These are phyloP conservation scores for Gigaspora rosea DNA, from an alignment of 192 early-diverging fungal genomes.

Conservation along the genomic window DNA sequence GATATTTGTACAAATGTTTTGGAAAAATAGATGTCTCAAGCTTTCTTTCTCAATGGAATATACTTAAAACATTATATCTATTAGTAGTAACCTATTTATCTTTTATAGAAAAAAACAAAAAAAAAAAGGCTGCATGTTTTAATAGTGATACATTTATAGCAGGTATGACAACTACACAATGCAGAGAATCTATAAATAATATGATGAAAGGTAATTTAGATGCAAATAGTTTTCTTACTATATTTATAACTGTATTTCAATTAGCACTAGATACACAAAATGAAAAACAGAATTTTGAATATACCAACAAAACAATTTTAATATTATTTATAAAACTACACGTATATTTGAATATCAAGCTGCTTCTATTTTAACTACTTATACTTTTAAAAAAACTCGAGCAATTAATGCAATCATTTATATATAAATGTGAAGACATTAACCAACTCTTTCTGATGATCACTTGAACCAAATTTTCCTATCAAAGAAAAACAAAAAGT, in stretches of 20 bases:
- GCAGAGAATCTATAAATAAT: slow-evolving; percentile 7
- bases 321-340: not conserved
- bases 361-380: not conserved
- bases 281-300: not conserved
- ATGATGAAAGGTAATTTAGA: not conserved
- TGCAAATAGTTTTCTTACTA: not conserved
- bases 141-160: not conserved
- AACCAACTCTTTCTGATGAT: no score
- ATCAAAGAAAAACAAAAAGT: no score
- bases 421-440: no score
- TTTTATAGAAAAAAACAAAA: not conserved
- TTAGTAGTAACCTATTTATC: no score
- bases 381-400: not conserved
- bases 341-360: not conserved
- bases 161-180: slow-evolving; percentile 3
- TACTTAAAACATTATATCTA: no score
- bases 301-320: not conserved
- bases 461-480: no score
- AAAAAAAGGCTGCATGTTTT: not conserved
- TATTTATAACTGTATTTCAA: not conserved
- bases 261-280: slow-evolving; percentile 8
- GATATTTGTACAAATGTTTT: not conserved
- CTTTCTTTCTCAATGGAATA: no score
- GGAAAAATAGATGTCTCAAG: no score
- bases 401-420: not conserved